Evolutionary conservation across 345 rosid species (phyloP), one percentile per base, ranked within the genome.

Genomic region (Rhizophora mangle): DNA sequence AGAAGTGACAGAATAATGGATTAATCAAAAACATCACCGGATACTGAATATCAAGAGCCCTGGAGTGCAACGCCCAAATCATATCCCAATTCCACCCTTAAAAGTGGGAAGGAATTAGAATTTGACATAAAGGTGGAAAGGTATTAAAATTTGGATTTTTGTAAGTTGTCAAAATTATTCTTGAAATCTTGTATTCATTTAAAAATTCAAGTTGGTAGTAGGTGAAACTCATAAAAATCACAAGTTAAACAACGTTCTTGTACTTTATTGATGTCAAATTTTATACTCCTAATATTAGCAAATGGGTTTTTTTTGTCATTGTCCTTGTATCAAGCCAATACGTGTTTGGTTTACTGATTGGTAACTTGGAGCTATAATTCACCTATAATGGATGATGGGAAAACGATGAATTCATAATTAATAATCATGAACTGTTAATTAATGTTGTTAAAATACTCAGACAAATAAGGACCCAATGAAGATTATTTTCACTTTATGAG

Each of bases 221-320:
- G 8, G 8, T 8, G 6, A 34, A 34, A 7, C 8, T 7, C 9
- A 8, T 34, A 34, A 34, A 34, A 34, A 34, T 34, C 1, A 34
- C 7, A 7, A 34, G 37, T 9, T 7, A 34, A 9, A 34, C 8
- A 34, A 34, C 10, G 9, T 34, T 34, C 1, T 34, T 34, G 9
- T 53, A 65, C 53, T 56, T 73, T n/a, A 57, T 47, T 53, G 65
- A 22, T 59, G 15, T 66, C 24, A 54, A 75, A 53, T 34, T 74
- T 66, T 77, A 71, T 74, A 64, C 57, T 74, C 24, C 77, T 72
- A 67, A 34, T 6, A 34, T 68, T 67, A 54, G 75, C 77, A 69
- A 69, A 27, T 58, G 74, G 76, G 10, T 68, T 64, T 79, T 81
- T 68, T 64, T 79, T 81, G 63, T 76, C 75, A 76, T 34, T 53